These are phyloP conservation scores for Tubosaeta sp. DNA, from an alignment of 768 basidiomycete species.

Conservation along the genomic window DNA sequence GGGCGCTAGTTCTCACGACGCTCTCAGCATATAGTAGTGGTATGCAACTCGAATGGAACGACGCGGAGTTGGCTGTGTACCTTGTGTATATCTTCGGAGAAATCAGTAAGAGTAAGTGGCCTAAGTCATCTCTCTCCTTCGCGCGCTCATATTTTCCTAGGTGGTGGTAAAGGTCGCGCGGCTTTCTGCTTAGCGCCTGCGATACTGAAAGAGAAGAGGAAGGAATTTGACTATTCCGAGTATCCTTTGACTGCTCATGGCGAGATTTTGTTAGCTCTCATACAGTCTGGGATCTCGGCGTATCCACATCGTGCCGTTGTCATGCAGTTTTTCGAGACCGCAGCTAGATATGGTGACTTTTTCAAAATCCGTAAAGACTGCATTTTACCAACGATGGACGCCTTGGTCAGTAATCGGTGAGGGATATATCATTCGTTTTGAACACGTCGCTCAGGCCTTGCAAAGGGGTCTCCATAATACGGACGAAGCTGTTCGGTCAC, in stretches of 20 bases:
- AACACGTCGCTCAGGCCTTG: conserved; percentile 3
- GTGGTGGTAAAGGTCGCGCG: conserved; percentile 73
- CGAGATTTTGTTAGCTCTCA: conserved; percentile 79
- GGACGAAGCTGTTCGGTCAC: conserved; percentile 61
- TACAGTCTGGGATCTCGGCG: conserved; percentile 75
- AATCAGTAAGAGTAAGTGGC: conserved; percentile 73
- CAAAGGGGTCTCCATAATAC: conserved; percentile 82
- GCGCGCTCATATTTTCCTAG: conserved; percentile 31
- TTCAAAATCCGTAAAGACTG: conserved; percentile 91
- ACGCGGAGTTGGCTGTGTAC: conserved; percentile 91
- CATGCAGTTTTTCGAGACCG: conserved; percentile 91
- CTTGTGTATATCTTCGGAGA: conserved; percentile 93
- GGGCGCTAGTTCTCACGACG: conserved; percentile 67
- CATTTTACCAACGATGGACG: conserved; percentile 81
- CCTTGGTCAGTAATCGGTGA: conserved; percentile 81
- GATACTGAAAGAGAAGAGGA: conserved; percentile 64
- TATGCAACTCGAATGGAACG: conserved; percentile 75
- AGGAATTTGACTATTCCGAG: conserved; percentile 64
- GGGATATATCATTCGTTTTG: conserved; percentile 21
- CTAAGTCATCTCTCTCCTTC: not conserved
- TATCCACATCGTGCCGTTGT: conserved; percentile 83
- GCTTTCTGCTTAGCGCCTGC: conserved; percentile 80
- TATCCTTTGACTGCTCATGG: conserved; percentile 88
- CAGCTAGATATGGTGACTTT: conserved; percentile 91
- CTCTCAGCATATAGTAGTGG: conserved; percentile 64